phyloP scores from a whole-genome alignment of 2,329 filamentous ascomycete species.

The Albophoma yamanashiensis region DNA sequence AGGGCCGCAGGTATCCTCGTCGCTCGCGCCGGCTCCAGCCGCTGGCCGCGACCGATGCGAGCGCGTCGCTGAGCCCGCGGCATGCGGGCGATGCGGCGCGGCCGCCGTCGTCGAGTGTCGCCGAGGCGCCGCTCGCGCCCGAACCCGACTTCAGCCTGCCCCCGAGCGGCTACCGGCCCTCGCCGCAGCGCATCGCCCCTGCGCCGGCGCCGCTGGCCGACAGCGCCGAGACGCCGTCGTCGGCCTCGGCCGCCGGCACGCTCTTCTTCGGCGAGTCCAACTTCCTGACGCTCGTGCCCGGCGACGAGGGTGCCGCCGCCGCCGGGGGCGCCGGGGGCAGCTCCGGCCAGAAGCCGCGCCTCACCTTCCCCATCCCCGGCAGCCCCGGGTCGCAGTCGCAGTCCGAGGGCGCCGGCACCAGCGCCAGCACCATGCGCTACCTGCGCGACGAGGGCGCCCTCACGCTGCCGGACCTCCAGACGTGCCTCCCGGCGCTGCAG shows the following conservation, averaged over 20 bases:
- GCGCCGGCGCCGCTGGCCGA: not conserved
- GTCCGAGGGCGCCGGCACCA: constrained; percentile 22
- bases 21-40: constrained; percentile 9
- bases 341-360: constrained; percentile 11
- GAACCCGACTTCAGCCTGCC: not conserved
- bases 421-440: constrained; percentile 36
- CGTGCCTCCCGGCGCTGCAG: constrained; percentile 30
- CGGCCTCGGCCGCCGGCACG: constrained; percentile 12
- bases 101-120: constrained; percentile 1
- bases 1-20: constrained; percentile 12
- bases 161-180: not conserved
- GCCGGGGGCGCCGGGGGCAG: not conserved
- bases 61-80: constrained; percentile 1
- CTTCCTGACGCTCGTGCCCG: constrained; percentile 24
- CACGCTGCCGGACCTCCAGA: constrained; percentile 29
- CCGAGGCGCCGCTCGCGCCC: not conserved
- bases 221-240: constrained; percentile 1
- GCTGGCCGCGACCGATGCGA: constrained; percentile 4
- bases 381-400: constrained; percentile 12
- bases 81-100: not conserved
- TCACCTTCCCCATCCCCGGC: constrained; percentile 18
- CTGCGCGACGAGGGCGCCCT: constrained; percentile 34
- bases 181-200: constrained; percentile 3
- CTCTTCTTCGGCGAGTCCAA: constrained; percentile 28
- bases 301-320: constrained; percentile 6